Conservation (phyloP, 2,329 filamentous ascomycete genomes). For the Colletotrichum brevisporum region DNA sequence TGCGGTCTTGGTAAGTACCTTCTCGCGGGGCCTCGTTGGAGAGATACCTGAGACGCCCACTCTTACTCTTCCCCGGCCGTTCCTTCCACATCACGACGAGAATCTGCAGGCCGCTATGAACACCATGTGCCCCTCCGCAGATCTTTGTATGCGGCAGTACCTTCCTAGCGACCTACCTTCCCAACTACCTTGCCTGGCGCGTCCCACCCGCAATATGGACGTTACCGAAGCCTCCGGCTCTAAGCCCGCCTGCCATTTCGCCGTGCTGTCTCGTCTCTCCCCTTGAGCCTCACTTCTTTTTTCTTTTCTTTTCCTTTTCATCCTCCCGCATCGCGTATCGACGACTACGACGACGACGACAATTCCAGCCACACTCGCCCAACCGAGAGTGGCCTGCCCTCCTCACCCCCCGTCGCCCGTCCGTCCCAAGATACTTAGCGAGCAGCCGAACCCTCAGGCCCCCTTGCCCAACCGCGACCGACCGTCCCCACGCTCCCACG, state of each 20-base stretch:
- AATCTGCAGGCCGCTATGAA: not conserved
- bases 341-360: not conserved
- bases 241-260: constrained; percentile 16
- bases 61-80: not conserved
- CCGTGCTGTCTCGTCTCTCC: constrained; percentile 16
- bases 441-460: constrained; percentile 17
- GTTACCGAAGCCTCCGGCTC: constrained; percentile 38
- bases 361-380: not conserved
- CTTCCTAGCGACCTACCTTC: not conserved
- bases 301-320: not conserved
- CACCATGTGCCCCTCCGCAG: not conserved
- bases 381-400: not conserved
- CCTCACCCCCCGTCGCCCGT: not conserved
- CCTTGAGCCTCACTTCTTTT: constrained; percentile 16
- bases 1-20: not conserved
- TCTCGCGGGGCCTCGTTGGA: not conserved
- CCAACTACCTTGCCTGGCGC: not conserved
- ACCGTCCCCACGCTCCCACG: constrained; percentile 19
- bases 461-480: constrained; percentile 19
- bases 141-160: not conserved
- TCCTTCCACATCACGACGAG: constrained; percentile 9
- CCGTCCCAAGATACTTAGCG: constrained; percentile 22
- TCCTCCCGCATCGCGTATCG: constrained; percentile 4
- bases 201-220: constrained; percentile 25
- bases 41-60: not conserved